Conservation (phyloP, 1,139 yeast genomes). For the Suhomyces bolitotheri region DNA sequence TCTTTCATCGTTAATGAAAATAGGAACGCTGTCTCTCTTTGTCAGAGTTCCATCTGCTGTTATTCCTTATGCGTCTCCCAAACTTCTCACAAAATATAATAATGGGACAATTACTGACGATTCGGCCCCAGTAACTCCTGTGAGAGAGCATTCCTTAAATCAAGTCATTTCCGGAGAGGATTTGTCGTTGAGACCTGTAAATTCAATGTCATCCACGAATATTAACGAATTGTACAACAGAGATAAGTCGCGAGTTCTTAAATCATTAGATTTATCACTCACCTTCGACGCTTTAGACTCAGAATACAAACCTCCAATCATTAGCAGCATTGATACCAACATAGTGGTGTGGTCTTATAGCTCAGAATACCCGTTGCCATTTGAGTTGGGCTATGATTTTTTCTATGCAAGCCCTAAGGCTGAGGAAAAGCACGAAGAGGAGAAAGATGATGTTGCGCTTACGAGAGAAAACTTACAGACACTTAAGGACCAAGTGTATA, state of each 20-base stretch:
- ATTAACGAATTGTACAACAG: slow-evolving; percentile 38
- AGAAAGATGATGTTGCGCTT: slow-evolving; percentile 30
- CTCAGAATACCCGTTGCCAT: slow-evolving; percentile 46
- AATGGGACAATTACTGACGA: slow-evolving; percentile 15
- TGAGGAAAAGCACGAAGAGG: slow-evolving; percentile 12
- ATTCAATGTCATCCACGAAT: slow-evolving; percentile 20
- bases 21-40: slow-evolving; percentile 38
- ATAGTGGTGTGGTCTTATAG: slow-evolving; percentile 45
- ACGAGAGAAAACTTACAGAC: slow-evolving; percentile 39
- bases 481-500: slow-evolving; percentile 37
- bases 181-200: slow-evolving; percentile 19
- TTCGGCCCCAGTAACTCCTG: slow-evolving; percentile 7
- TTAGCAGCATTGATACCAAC: slow-evolving; percentile 36
- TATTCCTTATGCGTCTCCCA: slow-evolving; percentile 43
- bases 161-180: slow-evolving; percentile 6
- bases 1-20: slow-evolving; percentile 34
- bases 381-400: slow-evolving; percentile 43
- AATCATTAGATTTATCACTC: slow-evolving; percentile 29
- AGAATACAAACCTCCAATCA: slow-evolving; percentile 32
- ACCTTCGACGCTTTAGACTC: slow-evolving; percentile 27
- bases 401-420: slow-evolving; percentile 35
- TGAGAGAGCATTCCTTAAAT: background rate
- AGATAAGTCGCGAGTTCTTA: slow-evolving; percentile 23
- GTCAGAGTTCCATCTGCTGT: slow-evolving; percentile 37
- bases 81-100: slow-evolving; percentile 41